Base-by-base conservation (phyloP, 2,329 filamentous ascomycete species). In the Gnomoniopsis smithogilvyi region DNA sequence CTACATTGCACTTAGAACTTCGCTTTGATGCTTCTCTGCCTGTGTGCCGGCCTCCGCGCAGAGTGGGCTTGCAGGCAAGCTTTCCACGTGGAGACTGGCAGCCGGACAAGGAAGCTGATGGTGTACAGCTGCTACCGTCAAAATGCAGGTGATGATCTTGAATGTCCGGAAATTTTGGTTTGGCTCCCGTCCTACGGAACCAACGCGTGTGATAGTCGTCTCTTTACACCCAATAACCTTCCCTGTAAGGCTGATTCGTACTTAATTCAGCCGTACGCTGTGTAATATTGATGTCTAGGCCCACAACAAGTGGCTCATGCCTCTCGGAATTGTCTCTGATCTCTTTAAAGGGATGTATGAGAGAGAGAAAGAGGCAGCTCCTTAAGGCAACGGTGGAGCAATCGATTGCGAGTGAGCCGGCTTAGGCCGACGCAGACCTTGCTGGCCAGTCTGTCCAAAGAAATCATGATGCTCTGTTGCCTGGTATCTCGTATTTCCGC, bases 151-250 rank as follows among this genome's bases (percentile, higher is more conserved):
- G 36, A 43, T 26, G 22, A 33, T 33, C n/a, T n/a, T 51, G 34
- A 43, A 21, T 34, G 10, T 33, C 36, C 22, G 24, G 22, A n/a
- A 30, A 8, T 4, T 30, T 30, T 30, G 22, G 14, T 46, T 24
- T 46, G 41, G 12, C 3, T 8, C n/a, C 14, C 34, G 10, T 49
- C 33, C 33, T 24, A 14, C 33, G 8, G 8, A n/a, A 15, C 2
- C n/a, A 49, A 56, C 46, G 46, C 46, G 54, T 50, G 45, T 21
- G 38, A 52, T n/a, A 21, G 21, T 22, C 19, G 34, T 26, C 33
- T 30, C 7, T 19, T 36, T 12, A 46, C 14, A 34, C 14, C n/a
- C 33, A 21, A 24, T 24, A 58, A 58, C 56, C 56, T 58, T 58
- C 56, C 56, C 11, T 48, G 49, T 53, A 38, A 24, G 50, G 56